These are phyloP conservation scores for Aureobasidium leucospermi DNA, from an alignment of 2,329 filamentous ascomycete genomes.

Conservation along the genomic window DNA sequence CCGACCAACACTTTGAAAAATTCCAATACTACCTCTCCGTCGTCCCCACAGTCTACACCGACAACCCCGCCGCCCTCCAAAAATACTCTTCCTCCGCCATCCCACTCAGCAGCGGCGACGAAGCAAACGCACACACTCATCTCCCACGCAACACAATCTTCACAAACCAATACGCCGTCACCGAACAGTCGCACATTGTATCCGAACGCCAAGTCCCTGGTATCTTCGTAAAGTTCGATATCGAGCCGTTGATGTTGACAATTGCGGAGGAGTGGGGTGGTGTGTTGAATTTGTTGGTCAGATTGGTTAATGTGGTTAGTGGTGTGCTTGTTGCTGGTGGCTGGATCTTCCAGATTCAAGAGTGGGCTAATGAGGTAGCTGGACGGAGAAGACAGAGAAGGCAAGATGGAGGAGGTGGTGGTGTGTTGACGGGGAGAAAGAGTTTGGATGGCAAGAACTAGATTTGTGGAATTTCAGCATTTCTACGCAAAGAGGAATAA, in stretches of 20 bases:
- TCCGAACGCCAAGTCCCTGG: conserved; percentile 69
- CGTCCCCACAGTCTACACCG: conserved; percentile 85
- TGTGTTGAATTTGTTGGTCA: conserved; percentile 66
- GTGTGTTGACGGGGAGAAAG: conserved; percentile 40
- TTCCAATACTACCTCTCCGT: conserved; percentile 97
- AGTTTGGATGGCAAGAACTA: conserved; percentile 13
- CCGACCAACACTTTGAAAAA: conserved; percentile 76
- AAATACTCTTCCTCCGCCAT: conserved; percentile 24
- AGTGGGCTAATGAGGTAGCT: conserved; percentile 57
- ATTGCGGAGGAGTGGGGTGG: conserved; percentile 75
- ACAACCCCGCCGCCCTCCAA: conserved; percentile 43
- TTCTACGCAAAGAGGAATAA: too few species aligned
- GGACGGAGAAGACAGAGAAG: conserved; percentile 34
- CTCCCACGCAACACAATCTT: conserved; percentile 56
- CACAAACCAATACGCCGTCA: conserved; percentile 98
- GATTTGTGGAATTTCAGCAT: neutral
- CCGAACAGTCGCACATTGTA: conserved; percentile 70
- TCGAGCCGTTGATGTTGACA: conserved; percentile 85
- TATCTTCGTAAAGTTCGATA: conserved; percentile 98
- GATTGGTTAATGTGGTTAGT: conserved; percentile 82
- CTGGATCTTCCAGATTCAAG: conserved; percentile 80
- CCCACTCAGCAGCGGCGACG: conserved; percentile 34
- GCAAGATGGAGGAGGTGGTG: conserved; percentile 34
- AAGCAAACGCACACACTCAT: conserved; percentile 24
- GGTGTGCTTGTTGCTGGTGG: conserved; percentile 89